These are phyloP conservation scores for Botrytis fabae DNA, from an alignment of 2,329 filamentous ascomycete species.

Conservation along the genomic window DNA sequence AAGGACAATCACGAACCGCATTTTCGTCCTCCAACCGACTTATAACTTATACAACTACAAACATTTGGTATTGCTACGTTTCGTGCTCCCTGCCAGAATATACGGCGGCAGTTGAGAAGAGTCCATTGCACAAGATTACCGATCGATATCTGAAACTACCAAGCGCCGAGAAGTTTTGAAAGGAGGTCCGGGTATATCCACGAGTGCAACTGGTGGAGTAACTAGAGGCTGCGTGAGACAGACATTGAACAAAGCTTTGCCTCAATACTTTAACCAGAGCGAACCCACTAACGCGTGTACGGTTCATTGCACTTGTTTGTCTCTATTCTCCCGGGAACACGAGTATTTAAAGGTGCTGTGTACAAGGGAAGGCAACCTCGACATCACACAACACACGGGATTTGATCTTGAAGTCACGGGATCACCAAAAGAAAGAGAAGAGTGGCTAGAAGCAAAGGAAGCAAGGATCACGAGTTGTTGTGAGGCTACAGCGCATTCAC, in stretches of 20 bases:
- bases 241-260: background rate
- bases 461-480: background rate
- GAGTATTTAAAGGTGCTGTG: background rate
- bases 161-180: background rate
- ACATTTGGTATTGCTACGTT: background rate
- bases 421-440: background rate
- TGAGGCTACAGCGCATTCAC: background rate
- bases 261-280: background rate
- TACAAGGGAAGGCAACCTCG: background rate
- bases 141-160: background rate
- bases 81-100: background rate
- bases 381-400: background rate
- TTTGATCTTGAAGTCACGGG: background rate
- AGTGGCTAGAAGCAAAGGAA: background rate
- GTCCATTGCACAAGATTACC: background rate
- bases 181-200: background rate
- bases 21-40: background rate
- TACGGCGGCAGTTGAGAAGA: background rate
- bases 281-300: background rate
- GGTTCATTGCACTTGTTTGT: too few species aligned
- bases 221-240: conserved; percentile 2
- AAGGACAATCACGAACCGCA: background rate
- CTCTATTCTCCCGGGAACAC: background rate
- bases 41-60: background rate
- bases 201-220: conserved; percentile 2